Base-by-base conservation (phyloP, 192 early-diverging fungal species). In the Lobulomyces angularis region DNA sequence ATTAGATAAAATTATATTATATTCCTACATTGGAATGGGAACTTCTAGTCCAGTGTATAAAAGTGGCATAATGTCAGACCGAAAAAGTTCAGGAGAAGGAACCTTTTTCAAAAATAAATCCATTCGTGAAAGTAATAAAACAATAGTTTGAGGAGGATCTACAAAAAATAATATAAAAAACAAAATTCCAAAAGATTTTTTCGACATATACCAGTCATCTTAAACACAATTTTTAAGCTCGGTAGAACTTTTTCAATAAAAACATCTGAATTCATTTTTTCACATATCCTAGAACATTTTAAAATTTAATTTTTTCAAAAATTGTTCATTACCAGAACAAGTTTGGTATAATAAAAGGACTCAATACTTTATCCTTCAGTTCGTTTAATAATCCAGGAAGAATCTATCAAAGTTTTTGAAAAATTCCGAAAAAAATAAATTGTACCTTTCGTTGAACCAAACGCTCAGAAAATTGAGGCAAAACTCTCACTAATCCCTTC, bases 341-440 rank as follows among this genome's bases (percentile, higher is more conserved):
- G 34, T 78, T 82, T 6, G 85, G 82, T 33, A 90, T 57, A 12
- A 79, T 73, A 43, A 69, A 78, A 5, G 81, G 82, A 27, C 82
- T 48, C 35, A 60, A 48, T 1, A 50, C 16, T 37, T 71, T 75
- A 51, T 90, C 85, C 45, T 82, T 84, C 8, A 85, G 43, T 51
- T 83, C 70, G 37, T 73, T 70, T 30, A 88, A 49, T 12, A 90
- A 55, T 19, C 61, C 65, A 1, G 82, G 76, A 9, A 88, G 52
- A 30, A 90, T 76, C 60, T 82, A 50, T 8, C 34, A 32, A 44
- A 21, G 35, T 53, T 17, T 5, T 11, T 39, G 31, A 12, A 17
- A 24, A 23, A 24, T 11, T 17, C 31, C 31, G 38, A 39, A 17
- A 11, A 22, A 53, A 43, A 4, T 16, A n/a, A 17, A 43, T 25